Evolutionary conservation across 768 basidiomycete genomes (phyloP).

Genomic region (Mycena crocata): DNA sequence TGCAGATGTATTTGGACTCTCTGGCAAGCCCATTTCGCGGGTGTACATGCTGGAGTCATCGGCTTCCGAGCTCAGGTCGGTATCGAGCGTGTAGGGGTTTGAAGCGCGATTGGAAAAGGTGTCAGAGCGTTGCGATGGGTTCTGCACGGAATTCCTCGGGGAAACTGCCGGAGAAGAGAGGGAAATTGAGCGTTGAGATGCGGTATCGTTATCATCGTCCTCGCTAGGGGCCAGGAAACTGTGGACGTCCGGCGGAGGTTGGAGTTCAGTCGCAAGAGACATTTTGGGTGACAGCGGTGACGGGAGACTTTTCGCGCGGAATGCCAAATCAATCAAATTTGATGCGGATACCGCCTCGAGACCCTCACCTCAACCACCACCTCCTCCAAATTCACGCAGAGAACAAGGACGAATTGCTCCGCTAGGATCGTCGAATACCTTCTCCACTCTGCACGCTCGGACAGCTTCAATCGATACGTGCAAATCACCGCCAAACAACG

Average conservation of each 20-base stretch:
- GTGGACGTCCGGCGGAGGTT: slow-evolving; percentile 41
- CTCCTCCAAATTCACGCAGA: too few relatives aligned
- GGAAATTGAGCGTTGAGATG: slow-evolving; percentile 82
- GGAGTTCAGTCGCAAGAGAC: slow-evolving; percentile 30
- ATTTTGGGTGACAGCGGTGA: slow-evolving; percentile 24
- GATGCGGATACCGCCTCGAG: too few relatives aligned
- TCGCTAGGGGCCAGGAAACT: slow-evolving; percentile 50
- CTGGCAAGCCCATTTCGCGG: slow-evolving; percentile 51
- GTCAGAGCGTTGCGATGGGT: slow-evolving; percentile 38
- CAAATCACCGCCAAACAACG: too few relatives aligned
- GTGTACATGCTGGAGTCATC: slow-evolving; percentile 66
- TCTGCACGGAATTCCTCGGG: slow-evolving; percentile 52
- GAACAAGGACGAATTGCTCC: too few relatives aligned
- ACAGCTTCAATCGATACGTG: too few relatives aligned
- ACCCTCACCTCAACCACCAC: too few relatives aligned
- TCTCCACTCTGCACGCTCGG: too few relatives aligned
- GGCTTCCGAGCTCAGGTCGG: slow-evolving; percentile 64
- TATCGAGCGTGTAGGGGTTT: slow-evolving; percentile 60
- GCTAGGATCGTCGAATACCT: too few relatives aligned
- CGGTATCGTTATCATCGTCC: slow-evolving; percentile 77
- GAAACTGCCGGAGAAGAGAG: slow-evolving; percentile 75
- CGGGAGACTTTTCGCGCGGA: slow-evolving; percentile 16
- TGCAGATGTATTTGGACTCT: slow-evolving; percentile 64
- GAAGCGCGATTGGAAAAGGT: slow-evolving; percentile 55
- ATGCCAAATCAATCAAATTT: too few relatives aligned